Conservation (phyloP, 2,329 filamentous ascomycete genomes). For the Beauveria sp. region DNA sequence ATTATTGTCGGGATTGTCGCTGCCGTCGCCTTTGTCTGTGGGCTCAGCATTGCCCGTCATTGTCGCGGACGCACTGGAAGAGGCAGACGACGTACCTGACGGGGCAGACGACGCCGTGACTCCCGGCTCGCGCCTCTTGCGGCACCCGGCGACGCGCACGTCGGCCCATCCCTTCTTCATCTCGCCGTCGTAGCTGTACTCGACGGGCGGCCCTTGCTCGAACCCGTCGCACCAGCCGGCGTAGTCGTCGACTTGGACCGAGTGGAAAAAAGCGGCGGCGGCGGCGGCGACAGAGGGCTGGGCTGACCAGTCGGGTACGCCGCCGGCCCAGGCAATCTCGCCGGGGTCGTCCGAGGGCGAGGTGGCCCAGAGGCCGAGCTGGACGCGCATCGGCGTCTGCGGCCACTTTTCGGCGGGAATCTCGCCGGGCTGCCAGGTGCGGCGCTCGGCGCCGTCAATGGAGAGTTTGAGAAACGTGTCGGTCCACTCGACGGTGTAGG, state of each 20-base stretch:
- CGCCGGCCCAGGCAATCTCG: conserved; percentile 61
- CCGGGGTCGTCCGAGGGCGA: conserved; percentile 45
- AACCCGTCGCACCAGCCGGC: conserved; percentile 20
- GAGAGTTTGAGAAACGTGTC: conserved; percentile 49
- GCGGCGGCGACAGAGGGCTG: conserved; percentile 18
- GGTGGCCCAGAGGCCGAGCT: conserved; percentile 51
- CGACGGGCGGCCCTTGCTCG: conserved; percentile 12
- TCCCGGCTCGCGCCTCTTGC: conserved; percentile 15
- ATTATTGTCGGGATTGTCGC: not conserved
- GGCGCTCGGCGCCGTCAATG: conserved; percentile 39
- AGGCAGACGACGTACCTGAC: conserved; percentile 4
- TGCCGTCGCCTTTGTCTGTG: not conserved
- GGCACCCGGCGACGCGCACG: conserved; percentile 22
- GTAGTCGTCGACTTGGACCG: conserved; percentile 24
- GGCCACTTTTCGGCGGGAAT: conserved; percentile 47
- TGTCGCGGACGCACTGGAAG: not conserved
- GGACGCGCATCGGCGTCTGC: conserved; percentile 62
- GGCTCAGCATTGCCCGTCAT: conserved; percentile 2
- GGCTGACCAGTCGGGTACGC: conserved; percentile 29
- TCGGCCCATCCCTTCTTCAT: conserved; percentile 21
- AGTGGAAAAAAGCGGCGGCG: conserved; percentile 16
- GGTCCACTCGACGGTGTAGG: conserved; percentile 63
- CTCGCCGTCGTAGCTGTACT: conserved; percentile 23
- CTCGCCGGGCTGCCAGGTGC: conserved; percentile 31
- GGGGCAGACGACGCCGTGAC: not conserved